Evolutionary conservation across 352 stramenopile genomes (phyloP).

Genomic region (Phytophthora fragariaefolia): DNA sequence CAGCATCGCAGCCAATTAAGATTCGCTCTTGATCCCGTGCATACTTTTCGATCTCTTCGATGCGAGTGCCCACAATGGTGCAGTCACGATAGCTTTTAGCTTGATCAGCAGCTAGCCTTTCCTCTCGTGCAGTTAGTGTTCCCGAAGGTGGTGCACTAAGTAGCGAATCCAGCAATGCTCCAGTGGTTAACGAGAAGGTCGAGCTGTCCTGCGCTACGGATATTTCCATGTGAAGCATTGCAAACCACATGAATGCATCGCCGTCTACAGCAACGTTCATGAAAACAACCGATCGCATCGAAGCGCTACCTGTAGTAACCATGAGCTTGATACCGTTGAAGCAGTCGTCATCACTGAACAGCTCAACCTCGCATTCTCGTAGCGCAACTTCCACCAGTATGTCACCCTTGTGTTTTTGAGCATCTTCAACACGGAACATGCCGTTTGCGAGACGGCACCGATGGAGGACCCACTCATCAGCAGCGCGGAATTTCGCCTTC

Average conservation of each 20-base stretch:
- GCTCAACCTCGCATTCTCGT: slow-evolving; percentile 54
- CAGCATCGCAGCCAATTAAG: slow-evolving; percentile 10
- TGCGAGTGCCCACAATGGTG: slow-evolving; percentile 34
- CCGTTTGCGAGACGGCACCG: slow-evolving; percentile 47
- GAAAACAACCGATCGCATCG: slow-evolving; percentile 37
- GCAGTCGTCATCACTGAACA: slow-evolving; percentile 50
- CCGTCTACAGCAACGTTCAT: slow-evolving; percentile 51
- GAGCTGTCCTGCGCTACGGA: slow-evolving; percentile 53
- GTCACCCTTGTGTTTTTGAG: slow-evolving; percentile 9
- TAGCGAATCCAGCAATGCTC: slow-evolving; percentile 26
- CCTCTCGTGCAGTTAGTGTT: slow-evolving; percentile 33
- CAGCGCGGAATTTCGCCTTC: slow-evolving; percentile 44
- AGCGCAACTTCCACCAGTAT: slow-evolving; percentile 44
- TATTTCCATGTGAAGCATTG: slow-evolving; percentile 59
- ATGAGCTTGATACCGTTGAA: slow-evolving; percentile 60
- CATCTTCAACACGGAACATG: slow-evolving; percentile 38
- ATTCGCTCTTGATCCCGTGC: slow-evolving; percentile 28
- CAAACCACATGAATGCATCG: slow-evolving; percentile 66
- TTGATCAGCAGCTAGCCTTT: slow-evolving; percentile 36
- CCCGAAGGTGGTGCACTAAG: slow-evolving; percentile 18
- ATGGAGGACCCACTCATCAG: slow-evolving; percentile 46
- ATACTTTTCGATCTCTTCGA: slow-evolving; percentile 57
- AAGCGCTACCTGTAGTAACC: slow-evolving; percentile 5
- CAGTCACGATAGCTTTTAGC: slow-evolving; percentile 42
- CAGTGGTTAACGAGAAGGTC: slow-evolving; percentile 40